These are phyloP conservation scores for Claviceps sp. DNA, from an alignment of 2,329 filamentous ascomycete species.

Conservation along the genomic window DNA sequence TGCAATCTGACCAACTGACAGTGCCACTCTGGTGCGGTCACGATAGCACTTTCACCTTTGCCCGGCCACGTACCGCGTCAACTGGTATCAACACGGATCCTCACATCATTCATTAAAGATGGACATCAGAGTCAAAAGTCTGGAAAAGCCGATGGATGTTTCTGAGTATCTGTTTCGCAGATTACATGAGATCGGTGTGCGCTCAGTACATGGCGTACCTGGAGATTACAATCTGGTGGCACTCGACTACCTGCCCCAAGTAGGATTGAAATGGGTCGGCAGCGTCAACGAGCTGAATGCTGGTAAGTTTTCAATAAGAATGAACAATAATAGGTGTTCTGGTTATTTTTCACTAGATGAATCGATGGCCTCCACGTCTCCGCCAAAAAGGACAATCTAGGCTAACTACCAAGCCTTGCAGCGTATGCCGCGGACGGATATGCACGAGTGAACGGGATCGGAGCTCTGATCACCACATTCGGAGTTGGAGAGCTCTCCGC, in stretches of 20 bases:
- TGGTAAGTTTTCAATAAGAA: slow-evolving; percentile 27
- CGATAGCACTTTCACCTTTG: not conserved
- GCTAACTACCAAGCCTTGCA: slow-evolving; percentile 16
- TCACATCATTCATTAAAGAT: slow-evolving; percentile 10
- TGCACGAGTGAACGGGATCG: slow-evolving; percentile 57
- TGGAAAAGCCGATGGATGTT: slow-evolving; percentile 42
- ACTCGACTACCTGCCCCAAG: slow-evolving; percentile 50
- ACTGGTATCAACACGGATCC: not conserved
- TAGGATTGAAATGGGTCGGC: slow-evolving; percentile 49
- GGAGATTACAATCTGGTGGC: slow-evolving; percentile 61
- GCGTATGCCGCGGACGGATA: slow-evolving; percentile 74
- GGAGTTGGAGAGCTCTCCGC: slow-evolving; percentile 64
- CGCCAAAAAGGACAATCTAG: not conserved
- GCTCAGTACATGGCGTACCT: slow-evolving; percentile 55
- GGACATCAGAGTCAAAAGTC: slow-evolving; percentile 28
- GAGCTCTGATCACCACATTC: slow-evolving; percentile 61
- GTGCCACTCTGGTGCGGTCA: not conserved
- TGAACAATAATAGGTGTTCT: not conserved
- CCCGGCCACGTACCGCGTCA: not conserved
- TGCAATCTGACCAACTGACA: not conserved
- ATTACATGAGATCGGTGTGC: slow-evolving; percentile 49
- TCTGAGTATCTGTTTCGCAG: slow-evolving; percentile 56
- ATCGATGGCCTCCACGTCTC: not conserved
- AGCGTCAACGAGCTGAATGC: slow-evolving; percentile 65
- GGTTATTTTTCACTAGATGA: not conserved